Evolutionary conservation across 176 grass and related monocot species (phyloP).

Genomic region (sorghum (Sorghum bicolor)): Sorghum_bicolor_NCBIv3 NC_012871.2:72249001-72249500

Average conservation of each 20-base stretch:
- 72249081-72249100: slow-evolving; percentile 34
- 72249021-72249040: slow-evolving; percentile 37
- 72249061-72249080: not conserved
- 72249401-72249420: not conserved
- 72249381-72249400: not conserved
- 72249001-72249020: slow-evolving; percentile 24
- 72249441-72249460: slow-evolving; percentile 39
- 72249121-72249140: not conserved
- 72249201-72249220: slow-evolving; percentile 5
- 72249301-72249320: not conserved
- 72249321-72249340: not conserved
- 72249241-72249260: not conserved
- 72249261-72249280: not conserved
- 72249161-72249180: not conserved
- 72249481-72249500: slow-evolving; percentile 43
- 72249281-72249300: slow-evolving; percentile 4
- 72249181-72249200: slow-evolving; percentile 19
- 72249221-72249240: slow-evolving; percentile 18
- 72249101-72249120: not conserved
- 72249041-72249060: slow-evolving; percentile 25
- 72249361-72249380: not conserved
- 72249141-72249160: slow-evolving; percentile 9
- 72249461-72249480: slow-evolving; percentile 28
- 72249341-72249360: not conserved
- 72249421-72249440: slow-evolving; percentile 34